Evolutionary conservation across 345 rosid species (phyloP), one percentile per base, ranked within the genome.

Genomic region (Nephelium lappaceum): DNA sequence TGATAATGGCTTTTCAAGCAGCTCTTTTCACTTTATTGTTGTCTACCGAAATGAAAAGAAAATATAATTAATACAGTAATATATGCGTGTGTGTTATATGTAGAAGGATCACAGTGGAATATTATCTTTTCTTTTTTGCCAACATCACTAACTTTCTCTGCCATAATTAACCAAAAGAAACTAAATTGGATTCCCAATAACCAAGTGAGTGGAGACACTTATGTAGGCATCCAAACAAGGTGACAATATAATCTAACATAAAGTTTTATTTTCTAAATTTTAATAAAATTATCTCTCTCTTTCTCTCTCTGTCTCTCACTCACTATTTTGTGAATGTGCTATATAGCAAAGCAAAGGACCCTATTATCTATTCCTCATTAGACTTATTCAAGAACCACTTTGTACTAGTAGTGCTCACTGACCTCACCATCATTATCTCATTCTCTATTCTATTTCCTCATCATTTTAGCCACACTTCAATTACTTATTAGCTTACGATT

Each of bases 391-490:
- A 66, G 45, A 69, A 12, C 58, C 84, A 85, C 77, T 67, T 5
- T 68, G 41, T 24, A 47, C 19, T 60, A 77, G 77, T 84, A 87
- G 45, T 51, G 41, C 25, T 60, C 27, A 83, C 64, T 87, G 92
- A 88, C 78, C 84, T 87, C 89, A 81, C 79, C 80, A 78, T 82
- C 88, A 64, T 74, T 74, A 74, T 84, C 81, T 75, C 77, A 71
- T 47, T 75, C n/a, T 11, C 1, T 78, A 55, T 77, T 80, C 84
- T 71, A 77, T 71, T 79, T 70, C 77, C 73, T 75, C 83, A 78
- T 87, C 86, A 80, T 79, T 85, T 23, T 67, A 53, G 73, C 41
- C 67, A 55, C 72, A 8, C 23, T 55, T 9, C 67, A 23, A 14
- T 14, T 21, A 16, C 24, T 76, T 23, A 76, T 76, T 55, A 67